Evolutionary conservation across 2,329 filamentous ascomycete species (phyloP), one percentile per base, ranked within the genome.

Genomic region (Monosporascus sp.): DNA sequence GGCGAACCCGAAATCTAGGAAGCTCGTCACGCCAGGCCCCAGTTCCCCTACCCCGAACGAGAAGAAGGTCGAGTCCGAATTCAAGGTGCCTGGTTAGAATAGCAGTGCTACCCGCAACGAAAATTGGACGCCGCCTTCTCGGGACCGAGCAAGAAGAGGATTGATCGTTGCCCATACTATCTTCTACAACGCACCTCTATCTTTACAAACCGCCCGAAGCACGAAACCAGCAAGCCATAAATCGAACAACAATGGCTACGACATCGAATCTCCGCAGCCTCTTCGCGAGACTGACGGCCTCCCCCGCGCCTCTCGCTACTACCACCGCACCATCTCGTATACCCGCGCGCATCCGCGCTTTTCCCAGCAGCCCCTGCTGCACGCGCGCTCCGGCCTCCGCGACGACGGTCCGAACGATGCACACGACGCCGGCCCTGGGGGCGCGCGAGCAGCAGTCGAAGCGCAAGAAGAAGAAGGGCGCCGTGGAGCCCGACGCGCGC

Each of bases 401-500:
- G 11, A 17, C 51, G 16, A 44, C 49, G 1, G 43, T 43, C 37
- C 59, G 61, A 19, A 53, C 60, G 16, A 52, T 66, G 49, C 64
- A 66, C 46, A 58, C 57, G 2, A 60, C 64, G 1, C 20, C 27
- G 19, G 40, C 14, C 24, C 43, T 7, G 50, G 48, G 5, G 17
- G 41, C 8, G 41, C 8, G 38, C 27, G n/a, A 50, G 44, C 27
- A 38, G 50, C 17, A 24, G 34, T 19, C 34, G n/a, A 27, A 37
- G 31, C 34, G 22, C 26, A 57, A 52, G 54, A 59, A 56, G 36
- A 61, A 54, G 53, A 62, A 60, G 57, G 53, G 50, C 41, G 55
- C 60, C 48, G 73, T 68, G 26, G 72, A 71, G 48, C 72, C 72
- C 55, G 73, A 71, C 62, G 59, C 62, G n/a, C 73, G 75, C 58